These are phyloP conservation scores for Diatrype stigma DNA, from an alignment of 2,329 filamentous ascomycete species.

Conservation along the genomic window DNA sequence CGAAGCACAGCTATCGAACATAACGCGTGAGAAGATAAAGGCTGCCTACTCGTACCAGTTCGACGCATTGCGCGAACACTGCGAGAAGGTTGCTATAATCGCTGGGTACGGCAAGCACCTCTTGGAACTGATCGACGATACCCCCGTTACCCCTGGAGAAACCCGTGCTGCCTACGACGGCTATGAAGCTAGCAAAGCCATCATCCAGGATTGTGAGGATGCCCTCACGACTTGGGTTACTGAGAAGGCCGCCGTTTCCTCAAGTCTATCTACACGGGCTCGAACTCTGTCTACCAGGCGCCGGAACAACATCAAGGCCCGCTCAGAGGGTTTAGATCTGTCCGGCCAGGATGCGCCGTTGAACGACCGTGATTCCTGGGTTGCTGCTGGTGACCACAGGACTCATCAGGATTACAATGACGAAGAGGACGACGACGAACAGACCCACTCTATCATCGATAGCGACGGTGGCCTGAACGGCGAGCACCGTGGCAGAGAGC, in stretches of 20 bases:
- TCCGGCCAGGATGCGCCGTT: slow-evolving; percentile 76
- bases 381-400: slow-evolving; percentile 62
- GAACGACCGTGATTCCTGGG: slow-evolving; percentile 80
- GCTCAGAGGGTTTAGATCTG: slow-evolving; percentile 72
- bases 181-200: slow-evolving; percentile 96
- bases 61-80: slow-evolving; percentile 93
- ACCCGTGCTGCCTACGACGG: slow-evolving; percentile 94
- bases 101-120: slow-evolving; percentile 97
- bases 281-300: slow-evolving; percentile 85
- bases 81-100: slow-evolving; percentile 97
- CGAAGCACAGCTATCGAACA: slow-evolving; percentile 97
- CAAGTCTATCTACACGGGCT: slow-evolving; percentile 81
- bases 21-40: slow-evolving; percentile 99
- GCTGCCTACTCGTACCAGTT: slow-evolving; percentile 98
- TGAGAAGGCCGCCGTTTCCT: slow-evolving; percentile 81
- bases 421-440: slow-evolving; percentile 63
- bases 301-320: slow-evolving; percentile 63
- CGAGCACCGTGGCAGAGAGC: slow-evolving; percentile 38
- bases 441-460: slow-evolving; percentile 49
- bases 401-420: slow-evolving; percentile 47
- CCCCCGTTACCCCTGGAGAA: slow-evolving; percentile 93
- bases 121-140: slow-evolving; percentile 94
- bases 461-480: slow-evolving; percentile 51
- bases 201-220: slow-evolving; percentile 99
- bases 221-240: slow-evolving; percentile 95